Percentiles rank a stretch among this genome's conserved stretches.
phyloP scores from a whole-genome alignment of 2,329 filamentous ascomycete genomes.

The Trichoderma gracile region DNA sequence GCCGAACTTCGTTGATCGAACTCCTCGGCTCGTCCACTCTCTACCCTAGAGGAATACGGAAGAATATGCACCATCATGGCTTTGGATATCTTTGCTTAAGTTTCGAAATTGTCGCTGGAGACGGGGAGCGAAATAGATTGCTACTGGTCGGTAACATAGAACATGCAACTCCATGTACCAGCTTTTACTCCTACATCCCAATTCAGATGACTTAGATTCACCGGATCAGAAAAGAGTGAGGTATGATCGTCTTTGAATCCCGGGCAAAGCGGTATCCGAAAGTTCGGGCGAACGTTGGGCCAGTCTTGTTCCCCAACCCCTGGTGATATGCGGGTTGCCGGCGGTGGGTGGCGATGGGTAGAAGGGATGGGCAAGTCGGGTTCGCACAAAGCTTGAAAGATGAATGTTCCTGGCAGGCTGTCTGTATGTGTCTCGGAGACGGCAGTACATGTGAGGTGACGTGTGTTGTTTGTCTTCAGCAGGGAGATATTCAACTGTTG shows the following conservation, averaged over 20 bases:
- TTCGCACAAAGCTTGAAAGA: not conserved
- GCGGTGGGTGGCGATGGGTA: not conserved
- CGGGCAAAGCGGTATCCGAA: not conserved
- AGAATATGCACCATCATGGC: slow-evolving; percentile 1
- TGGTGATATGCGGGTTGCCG: not conserved
- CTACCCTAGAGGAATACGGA: not conserved
- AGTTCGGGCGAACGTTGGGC: not conserved
- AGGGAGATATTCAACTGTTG: too few species aligned
- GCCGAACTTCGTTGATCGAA: slow-evolving; percentile 1
- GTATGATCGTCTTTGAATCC: too few species aligned
- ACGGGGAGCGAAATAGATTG: not conserved
- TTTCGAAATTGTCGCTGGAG: not conserved
- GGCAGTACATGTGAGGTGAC: not conserved
- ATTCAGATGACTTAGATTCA: too few species aligned
- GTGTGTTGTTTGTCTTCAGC: not conserved
- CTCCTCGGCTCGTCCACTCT: not conserved
- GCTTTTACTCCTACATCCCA: too few species aligned
- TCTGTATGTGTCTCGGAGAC: not conserved
- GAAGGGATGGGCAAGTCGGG: not conserved
- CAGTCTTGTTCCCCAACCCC: not conserved
- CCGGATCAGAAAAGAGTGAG: too few species aligned
- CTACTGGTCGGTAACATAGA: not conserved
- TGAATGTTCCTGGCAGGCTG: not conserved
- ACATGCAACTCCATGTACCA: too few species aligned
- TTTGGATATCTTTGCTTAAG: not conserved